Evolutionary conservation across 1,284 basidiomycete species (phyloP).

Genomic region (Gomphus sp.): DNA sequence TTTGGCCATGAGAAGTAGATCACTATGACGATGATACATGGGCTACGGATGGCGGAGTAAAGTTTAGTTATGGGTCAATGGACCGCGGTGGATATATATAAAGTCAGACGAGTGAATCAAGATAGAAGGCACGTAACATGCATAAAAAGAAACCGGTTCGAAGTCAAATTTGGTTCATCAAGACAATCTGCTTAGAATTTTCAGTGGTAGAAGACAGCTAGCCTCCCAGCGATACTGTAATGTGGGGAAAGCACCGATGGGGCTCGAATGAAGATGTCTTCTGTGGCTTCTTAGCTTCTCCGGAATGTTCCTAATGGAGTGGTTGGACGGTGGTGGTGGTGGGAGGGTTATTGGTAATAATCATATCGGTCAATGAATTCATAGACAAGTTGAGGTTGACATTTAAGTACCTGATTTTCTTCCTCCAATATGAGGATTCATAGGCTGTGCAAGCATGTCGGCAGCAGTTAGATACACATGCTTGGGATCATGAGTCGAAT

Average conservation of each 20-base stretch:
- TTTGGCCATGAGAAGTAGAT: no score
- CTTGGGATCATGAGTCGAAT: background rate
- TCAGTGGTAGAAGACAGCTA: background rate
- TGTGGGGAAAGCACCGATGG: background rate
- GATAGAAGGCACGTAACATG: background rate
- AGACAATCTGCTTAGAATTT: background rate
- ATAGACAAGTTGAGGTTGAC: background rate
- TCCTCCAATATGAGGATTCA: background rate
- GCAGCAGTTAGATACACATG: background rate
- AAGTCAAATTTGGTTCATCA: background rate
- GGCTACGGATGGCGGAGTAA: background rate
- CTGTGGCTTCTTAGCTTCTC: background rate
- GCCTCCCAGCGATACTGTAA: background rate
- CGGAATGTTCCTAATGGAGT: background rate
- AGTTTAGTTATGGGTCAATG: background rate
- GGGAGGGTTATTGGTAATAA: background rate
- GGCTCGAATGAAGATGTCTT: background rate
- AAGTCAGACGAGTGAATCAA: background rate
- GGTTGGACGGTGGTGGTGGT: background rate
- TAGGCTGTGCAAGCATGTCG: background rate
- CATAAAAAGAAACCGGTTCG: background rate
- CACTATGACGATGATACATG: background rate
- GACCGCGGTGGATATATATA: background rate
- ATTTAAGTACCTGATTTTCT: background rate
- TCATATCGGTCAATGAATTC: background rate